phyloP scores from a whole-genome alignment of 371 early-diverging fungal species.

The Saksenaea oblongispora region DNA sequence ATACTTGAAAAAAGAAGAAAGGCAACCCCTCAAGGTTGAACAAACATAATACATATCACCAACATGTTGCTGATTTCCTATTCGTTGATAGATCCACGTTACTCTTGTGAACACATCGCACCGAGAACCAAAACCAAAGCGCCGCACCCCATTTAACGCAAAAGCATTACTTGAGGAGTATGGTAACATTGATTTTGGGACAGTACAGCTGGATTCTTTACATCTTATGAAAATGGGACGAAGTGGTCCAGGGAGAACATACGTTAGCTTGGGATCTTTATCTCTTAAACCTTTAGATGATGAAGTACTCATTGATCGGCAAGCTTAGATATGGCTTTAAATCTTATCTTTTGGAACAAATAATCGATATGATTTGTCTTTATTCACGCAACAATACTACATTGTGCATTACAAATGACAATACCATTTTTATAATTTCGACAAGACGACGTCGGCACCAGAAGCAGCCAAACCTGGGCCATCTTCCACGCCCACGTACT shows the following conservation, averaged over 20 bases:
- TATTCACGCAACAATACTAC: background rate
- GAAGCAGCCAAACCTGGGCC: conserved; percentile 34
- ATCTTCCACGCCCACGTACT: conserved; percentile 74
- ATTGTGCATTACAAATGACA: background rate
- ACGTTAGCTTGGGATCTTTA: background rate
- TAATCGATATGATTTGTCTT: background rate
- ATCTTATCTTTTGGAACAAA: too few relatives aligned
- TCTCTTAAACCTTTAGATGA: too few relatives aligned
- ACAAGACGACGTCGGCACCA: conserved; percentile 37
- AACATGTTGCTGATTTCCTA: background rate
- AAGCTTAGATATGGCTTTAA: too few relatives aligned
- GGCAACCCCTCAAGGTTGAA: background rate
- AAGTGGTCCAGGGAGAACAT: background rate
- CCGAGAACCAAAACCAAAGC: background rate
- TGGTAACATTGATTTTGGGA: background rate
- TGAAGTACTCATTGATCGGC: too few relatives aligned
- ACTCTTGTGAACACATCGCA: background rate
- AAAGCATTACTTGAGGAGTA: background rate
- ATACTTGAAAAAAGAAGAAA: background rate
- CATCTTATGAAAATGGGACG: conserved; percentile 2
- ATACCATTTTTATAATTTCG: conserved; percentile 15
- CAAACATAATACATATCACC: background rate
- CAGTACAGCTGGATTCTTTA: background rate
- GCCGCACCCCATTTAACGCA: background rate
- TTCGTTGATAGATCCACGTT: background rate